phyloP scores from a whole-genome alignment of 208 protist species.

The Lotmaria passim region DNA sequence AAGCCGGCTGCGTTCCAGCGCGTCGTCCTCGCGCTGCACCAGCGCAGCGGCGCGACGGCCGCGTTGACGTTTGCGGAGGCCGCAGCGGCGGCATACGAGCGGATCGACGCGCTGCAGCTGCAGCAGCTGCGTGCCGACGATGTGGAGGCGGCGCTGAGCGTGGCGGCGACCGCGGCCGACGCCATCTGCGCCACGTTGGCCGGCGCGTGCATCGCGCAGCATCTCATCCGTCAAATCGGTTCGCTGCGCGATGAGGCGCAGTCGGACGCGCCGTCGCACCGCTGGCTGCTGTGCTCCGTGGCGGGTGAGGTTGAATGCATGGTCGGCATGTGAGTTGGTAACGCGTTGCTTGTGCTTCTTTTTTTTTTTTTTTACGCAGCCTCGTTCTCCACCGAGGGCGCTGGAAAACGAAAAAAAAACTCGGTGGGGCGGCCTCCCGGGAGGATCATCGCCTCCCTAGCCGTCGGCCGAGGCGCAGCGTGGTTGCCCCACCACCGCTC shows the following conservation, averaged over 20 bases:
- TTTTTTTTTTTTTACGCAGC: neutral
- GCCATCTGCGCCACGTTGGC: constrained; percentile 45
- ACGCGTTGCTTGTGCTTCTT: neutral
- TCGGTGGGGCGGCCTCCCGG: no score
- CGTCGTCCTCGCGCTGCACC: constrained; percentile 38
- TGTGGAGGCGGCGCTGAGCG: constrained; percentile 21
- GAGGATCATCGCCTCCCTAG: no score
- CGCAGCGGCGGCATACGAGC: constrained; percentile 17
- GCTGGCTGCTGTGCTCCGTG: constrained; percentile 25
- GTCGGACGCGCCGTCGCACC: constrained; percentile 20
- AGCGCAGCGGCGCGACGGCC: constrained; percentile 2
- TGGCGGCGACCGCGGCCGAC: neutral
- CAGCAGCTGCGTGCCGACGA: constrained; percentile 33
- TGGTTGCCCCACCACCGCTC: no score
- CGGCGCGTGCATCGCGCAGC: constrained; percentile 53
- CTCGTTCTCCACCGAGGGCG: neutral
- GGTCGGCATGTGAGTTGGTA: constrained; percentile 16
- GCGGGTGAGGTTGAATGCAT: constrained; percentile 36
- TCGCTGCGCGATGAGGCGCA: neutral
- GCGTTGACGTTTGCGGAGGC: constrained; percentile 11
- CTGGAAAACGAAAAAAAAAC: constrained; percentile 7
- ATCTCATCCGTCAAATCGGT: constrained; percentile 41
- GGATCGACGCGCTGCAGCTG: constrained; percentile 39
- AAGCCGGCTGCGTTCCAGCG: constrained; percentile 44
- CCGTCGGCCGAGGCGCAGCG: no score